Conservation (phyloP, 768 basidiomycete genomes). For the Imleria badia region DNA sequence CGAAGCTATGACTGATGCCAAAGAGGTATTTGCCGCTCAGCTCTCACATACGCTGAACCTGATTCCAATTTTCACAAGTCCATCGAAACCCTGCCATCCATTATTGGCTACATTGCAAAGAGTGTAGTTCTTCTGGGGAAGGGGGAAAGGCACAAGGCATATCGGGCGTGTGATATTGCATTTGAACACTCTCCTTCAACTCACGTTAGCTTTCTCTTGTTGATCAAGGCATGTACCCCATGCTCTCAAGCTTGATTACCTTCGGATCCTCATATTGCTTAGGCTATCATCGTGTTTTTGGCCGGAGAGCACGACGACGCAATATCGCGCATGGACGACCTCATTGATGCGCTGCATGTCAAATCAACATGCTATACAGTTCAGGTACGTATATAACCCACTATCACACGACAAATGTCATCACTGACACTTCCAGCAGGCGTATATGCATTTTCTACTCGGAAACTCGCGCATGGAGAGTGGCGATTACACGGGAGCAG, state of each 20-base stretch:
- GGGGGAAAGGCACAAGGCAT: neutral
- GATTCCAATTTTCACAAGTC: neutral
- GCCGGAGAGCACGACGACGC: conserved; percentile 4
- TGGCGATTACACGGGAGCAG: neutral
- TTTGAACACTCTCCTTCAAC: neutral
- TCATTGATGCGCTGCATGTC: neutral
- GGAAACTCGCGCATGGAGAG: neutral
- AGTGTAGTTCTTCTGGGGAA: neutral
- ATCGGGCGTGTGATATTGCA: neutral
- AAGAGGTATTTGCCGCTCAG: neutral
- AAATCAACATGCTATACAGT: neutral
- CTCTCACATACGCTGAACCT: neutral
- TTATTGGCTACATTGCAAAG: neutral
- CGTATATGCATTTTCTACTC: conserved; percentile 7
- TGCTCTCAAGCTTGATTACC: too few species aligned
- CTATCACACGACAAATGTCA: too few species aligned
- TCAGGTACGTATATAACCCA: neutral
- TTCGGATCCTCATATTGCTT: too few species aligned
- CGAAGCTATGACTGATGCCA: neutral
- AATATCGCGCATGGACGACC: conserved; percentile 1
- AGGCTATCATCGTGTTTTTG: conserved; percentile 8
- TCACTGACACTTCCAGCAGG: neutral
- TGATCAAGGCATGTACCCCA: neutral
- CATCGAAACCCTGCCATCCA: neutral
- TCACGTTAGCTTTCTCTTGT: neutral